Conservation (phyloP, 176 grass and related monocot species). For the Oryza meyeriana region DNA sequence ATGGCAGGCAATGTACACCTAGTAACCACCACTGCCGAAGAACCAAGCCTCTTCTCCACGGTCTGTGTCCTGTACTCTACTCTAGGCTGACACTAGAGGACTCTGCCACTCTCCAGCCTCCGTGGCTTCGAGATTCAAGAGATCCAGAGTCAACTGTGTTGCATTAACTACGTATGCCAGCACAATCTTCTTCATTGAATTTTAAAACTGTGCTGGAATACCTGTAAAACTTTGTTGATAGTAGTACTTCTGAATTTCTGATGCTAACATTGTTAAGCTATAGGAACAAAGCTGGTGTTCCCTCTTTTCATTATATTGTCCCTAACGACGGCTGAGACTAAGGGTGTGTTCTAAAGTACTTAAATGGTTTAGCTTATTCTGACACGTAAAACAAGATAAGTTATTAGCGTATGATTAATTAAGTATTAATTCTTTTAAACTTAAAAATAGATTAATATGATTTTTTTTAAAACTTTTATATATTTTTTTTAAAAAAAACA, state of each 20-base stretch:
- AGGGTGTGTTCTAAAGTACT: no score
- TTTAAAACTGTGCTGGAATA: no score
- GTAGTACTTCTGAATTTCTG: not conserved
- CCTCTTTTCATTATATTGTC: not conserved
- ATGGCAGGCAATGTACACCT: not conserved
- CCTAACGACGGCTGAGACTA: not conserved
- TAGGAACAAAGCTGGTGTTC: not conserved
- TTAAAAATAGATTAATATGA: no score
- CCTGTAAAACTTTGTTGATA: not conserved
- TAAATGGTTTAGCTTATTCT: no score
- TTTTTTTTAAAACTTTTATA: no score
- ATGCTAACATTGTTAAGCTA: not conserved
- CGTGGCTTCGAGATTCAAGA: not conserved
- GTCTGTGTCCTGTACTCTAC: not conserved
- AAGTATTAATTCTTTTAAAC: no score
- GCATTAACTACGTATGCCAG: not conserved
- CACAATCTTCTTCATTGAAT: not conserved
- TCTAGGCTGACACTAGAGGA: not conserved
- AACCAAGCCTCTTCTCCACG: not conserved
- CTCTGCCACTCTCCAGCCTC: not conserved
- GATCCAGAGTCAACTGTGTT: not conserved
- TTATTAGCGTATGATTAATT: no score
- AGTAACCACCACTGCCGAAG: not conserved
- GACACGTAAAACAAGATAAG: no score
- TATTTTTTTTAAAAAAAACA: no score